phyloP scores from a whole-genome alignment of 257 asterid genomes.

The Forsythia suspensa region DNA sequence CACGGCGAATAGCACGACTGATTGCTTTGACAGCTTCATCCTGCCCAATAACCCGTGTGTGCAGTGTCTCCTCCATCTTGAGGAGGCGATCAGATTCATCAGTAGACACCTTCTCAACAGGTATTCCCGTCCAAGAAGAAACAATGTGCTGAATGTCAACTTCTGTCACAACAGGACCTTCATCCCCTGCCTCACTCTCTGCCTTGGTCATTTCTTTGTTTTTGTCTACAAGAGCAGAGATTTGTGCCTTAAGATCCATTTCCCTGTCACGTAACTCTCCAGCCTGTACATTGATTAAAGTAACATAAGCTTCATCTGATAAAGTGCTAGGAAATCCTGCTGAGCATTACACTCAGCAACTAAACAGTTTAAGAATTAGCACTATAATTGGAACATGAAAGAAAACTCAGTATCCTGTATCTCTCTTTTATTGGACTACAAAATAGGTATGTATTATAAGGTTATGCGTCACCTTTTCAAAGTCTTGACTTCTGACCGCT shows the following conservation, averaged over 20 bases:
- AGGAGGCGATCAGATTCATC: constrained; percentile 95
- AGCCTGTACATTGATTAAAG: constrained; percentile 50
- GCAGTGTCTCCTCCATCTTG: constrained; percentile 96
- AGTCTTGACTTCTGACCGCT: constrained; percentile 91
- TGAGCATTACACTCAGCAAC: neutral
- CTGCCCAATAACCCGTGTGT: constrained; percentile 70
- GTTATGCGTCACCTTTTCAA: constrained; percentile 67
- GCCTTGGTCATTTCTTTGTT: constrained; percentile 95
- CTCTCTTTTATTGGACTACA: neutral
- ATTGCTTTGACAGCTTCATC: constrained; percentile 80
- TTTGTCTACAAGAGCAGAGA: constrained; percentile 76
- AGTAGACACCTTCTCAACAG: constrained; percentile 87
- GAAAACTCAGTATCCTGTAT: neutral
- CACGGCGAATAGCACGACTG: constrained; percentile 78
- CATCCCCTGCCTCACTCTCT: constrained; percentile 83
- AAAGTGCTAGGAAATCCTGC: neutral
- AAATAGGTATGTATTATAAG: constrained; percentile 11
- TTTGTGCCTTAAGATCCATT: constrained; percentile 94
- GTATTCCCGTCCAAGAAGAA: constrained; percentile 97
- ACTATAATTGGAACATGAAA: neutral
- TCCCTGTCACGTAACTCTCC: constrained; percentile 94
- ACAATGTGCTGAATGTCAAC: constrained; percentile 94
- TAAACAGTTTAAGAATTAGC: neutral
- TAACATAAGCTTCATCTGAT: neutral
- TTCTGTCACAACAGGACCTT: constrained; percentile 85